These are phyloP conservation scores for Elongisporangium prolatum DNA, from an alignment of 352 stramenopile genomes.

Conservation along the genomic window DNA sequence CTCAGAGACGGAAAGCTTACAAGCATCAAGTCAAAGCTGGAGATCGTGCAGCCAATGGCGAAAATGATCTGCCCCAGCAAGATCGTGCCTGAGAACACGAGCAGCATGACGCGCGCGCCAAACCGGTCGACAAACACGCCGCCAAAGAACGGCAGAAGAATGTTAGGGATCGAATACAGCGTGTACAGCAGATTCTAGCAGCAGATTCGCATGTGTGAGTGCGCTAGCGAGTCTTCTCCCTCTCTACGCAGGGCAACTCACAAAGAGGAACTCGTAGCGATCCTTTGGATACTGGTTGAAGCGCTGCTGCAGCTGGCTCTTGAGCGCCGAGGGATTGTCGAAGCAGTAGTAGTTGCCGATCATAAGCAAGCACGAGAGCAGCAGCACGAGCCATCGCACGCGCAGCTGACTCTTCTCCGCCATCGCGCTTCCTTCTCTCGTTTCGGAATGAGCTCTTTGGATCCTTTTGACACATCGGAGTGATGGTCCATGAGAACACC, in stretches of 20 bases:
- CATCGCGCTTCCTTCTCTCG: neutral
- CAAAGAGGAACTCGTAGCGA: conserved; percentile 83
- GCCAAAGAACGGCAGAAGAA: conserved; percentile 91
- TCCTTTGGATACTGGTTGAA: conserved; percentile 71
- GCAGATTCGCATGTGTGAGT: neutral
- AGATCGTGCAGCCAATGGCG: conserved; percentile 75
- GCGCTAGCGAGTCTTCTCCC: neutral
- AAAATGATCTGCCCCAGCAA: conserved; percentile 86
- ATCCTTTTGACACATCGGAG: neutral
- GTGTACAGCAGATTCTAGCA: conserved; percentile 90
- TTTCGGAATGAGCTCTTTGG: neutral
- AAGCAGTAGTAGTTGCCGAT: conserved; percentile 92
- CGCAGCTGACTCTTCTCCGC: conserved; percentile 70
- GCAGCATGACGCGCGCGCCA: conserved; percentile 77
- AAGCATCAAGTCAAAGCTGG: conserved; percentile 79
- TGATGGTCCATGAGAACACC: neutral
- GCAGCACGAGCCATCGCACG: conserved; percentile 83
- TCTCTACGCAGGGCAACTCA: conserved; percentile 15
- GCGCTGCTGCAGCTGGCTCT: conserved; percentile 84
- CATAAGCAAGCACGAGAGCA: conserved; percentile 85
- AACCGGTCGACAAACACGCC: conserved; percentile 89
- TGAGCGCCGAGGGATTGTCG: conserved; percentile 85
- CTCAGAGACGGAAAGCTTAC: too few relatives aligned
- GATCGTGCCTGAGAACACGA: conserved; percentile 84
- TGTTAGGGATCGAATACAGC: conserved; percentile 91